These are phyloP conservation scores for Nemania sp. DNA, from an alignment of 2,329 filamentous ascomycete genomes.

Conservation along the genomic window DNA sequence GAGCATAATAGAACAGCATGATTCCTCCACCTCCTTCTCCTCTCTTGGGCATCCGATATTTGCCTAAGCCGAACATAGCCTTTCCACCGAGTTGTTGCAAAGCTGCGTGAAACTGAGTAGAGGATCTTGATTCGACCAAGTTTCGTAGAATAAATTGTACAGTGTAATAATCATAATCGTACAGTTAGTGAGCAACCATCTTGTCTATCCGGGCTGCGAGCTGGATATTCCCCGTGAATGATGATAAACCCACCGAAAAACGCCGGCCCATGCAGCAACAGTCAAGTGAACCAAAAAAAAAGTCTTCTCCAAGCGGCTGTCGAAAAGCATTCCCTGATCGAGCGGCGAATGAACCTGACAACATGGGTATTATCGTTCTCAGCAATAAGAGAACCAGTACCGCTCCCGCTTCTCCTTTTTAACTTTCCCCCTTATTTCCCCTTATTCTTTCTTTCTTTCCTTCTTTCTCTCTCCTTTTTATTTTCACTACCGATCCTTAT, in stretches of 20 bases:
- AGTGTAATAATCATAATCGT: conserved; percentile 37
- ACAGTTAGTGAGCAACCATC: conserved; percentile 26
- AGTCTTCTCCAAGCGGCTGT: conserved; percentile 47
- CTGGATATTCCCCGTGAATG: conserved; percentile 22
- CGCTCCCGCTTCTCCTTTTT: background rate
- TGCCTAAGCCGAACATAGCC: too few species aligned
- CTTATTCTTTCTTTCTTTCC: too few species aligned
- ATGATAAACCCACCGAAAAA: conserved; percentile 41
- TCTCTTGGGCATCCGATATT: too few species aligned
- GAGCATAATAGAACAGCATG: too few species aligned
- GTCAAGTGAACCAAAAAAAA: conserved; percentile 62
- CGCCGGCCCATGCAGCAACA: conserved; percentile 55
- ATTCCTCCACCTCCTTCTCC: too few species aligned
- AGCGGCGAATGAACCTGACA: background rate
- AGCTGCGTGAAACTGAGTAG: background rate
- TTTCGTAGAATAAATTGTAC: conserved; percentile 30
- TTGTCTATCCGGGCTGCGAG: conserved; percentile 18
- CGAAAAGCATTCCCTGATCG: conserved; percentile 16
- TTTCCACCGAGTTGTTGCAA: background rate
- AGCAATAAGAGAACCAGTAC: conserved; percentile 7
- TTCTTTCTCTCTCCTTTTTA: background rate
- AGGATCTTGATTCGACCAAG: background rate
- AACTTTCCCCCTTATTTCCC: too few species aligned
- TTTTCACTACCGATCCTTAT: conserved; percentile 72
- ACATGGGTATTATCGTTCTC: background rate